Evolutionary conservation across 768 basidiomycete genomes (phyloP).

Genomic region (Kwoniella sp.): DNA sequence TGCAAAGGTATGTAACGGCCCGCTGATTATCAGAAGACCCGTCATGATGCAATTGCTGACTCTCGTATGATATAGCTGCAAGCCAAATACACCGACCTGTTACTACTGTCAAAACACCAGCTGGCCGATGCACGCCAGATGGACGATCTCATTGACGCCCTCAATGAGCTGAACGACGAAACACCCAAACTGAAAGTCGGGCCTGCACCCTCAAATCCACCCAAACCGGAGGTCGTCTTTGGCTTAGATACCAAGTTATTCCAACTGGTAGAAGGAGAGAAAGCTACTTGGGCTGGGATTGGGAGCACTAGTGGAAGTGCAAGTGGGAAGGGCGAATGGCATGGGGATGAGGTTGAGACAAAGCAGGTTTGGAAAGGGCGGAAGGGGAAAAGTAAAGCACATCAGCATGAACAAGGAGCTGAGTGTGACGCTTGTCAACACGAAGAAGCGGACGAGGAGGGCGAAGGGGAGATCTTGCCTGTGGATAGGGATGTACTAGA

Average conservation of each 20-base stretch:
- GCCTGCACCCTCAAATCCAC: conserved; percentile 59
- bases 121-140: conserved; percentile 71
- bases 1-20: conserved; percentile 71
- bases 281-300: conserved; percentile 42
- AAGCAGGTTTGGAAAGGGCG: conserved; percentile 65
- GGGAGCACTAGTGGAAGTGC: conserved; percentile 16
- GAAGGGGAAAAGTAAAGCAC: conserved; percentile 28
- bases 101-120: conserved; percentile 94
- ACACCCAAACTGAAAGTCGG: conserved; percentile 78
- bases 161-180: conserved; percentile 82
- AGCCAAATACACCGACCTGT: conserved; percentile 90
- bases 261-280: conserved; percentile 38
- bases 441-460: conserved; percentile 2
- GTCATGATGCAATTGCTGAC: too few relatives aligned
- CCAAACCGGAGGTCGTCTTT: conserved; percentile 76
- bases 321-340: conserved; percentile 53
- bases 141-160: conserved; percentile 81
- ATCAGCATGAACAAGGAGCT: conserved; percentile 38
- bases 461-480: conserved; percentile 20
- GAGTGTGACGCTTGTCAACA: conserved; percentile 17
- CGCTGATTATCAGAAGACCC: too few relatives aligned
- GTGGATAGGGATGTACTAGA: conserved; percentile 38
- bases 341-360: conserved; percentile 86
- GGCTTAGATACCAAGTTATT: conserved; percentile 87
- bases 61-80: conserved; percentile 55